These are phyloP conservation scores for Candida corydali DNA, from an alignment of 805 yeast species.

Conservation along the genomic window DNA sequence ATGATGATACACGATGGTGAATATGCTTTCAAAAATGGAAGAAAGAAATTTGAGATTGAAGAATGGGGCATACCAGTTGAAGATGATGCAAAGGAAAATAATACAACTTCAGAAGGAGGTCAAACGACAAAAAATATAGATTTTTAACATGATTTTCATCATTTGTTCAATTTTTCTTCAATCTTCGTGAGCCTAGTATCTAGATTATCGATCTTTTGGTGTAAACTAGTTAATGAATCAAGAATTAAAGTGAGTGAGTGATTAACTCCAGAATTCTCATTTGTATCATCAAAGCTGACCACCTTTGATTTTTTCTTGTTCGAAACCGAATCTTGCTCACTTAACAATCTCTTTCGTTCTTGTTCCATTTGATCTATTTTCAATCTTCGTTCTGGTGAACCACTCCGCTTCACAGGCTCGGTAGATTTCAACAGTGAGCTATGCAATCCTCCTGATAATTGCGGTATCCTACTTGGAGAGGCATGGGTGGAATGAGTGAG, in stretches of 20 bases:
- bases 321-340: conserved; percentile 10
- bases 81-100: conserved; percentile 49
- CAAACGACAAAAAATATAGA: conserved; percentile 34
- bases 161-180: conserved; percentile 1
- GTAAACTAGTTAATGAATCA: conserved; percentile 1
- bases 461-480: too few relatives aligned
- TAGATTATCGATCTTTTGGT: conserved; percentile 3
- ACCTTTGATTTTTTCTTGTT: conserved; percentile 2
- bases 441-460: not conserved
- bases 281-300: conserved; percentile 7
- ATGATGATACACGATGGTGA: conserved; percentile 76
- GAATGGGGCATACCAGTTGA: conserved; percentile 98
- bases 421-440: not conserved
- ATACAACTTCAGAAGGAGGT: conserved; percentile 9
- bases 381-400: conserved; percentile 31
- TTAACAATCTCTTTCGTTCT: conserved; percentile 15
- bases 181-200: conserved; percentile 2
- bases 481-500: conserved; percentile 1
- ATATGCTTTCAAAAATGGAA: conserved; percentile 68
- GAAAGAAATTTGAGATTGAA: conserved; percentile 78
- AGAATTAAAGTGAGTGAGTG: conserved; percentile 2
- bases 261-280: not conserved
- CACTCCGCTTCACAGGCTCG: conserved; percentile 25
- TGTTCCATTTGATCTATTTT: conserved; percentile 26
- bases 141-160: conserved; percentile 15